phyloP scores from a whole-genome alignment of 2,329 filamentous ascomycete species.

The Trichoderma endophyticum region DNA sequence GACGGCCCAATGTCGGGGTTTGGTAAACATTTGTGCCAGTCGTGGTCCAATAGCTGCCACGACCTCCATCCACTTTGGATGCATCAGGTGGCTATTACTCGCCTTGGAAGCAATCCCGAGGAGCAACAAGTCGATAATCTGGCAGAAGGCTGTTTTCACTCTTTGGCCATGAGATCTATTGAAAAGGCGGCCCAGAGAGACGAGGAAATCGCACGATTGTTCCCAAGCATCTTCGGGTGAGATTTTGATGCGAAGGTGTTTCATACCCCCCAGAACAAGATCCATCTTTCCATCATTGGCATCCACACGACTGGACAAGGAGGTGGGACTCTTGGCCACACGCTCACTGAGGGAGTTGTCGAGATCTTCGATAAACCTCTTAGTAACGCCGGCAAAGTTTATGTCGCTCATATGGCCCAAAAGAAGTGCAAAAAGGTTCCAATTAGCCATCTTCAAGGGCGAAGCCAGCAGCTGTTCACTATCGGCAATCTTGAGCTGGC shows the following conservation, averaged over 20 bases:
- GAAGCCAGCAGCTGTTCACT: constrained; percentile 75
- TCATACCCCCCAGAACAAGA: constrained; percentile 86
- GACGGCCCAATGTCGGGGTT: constrained; percentile 87
- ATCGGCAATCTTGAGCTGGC: constrained; percentile 87
- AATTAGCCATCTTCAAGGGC: constrained; percentile 85
- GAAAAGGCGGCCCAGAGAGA: constrained; percentile 77
- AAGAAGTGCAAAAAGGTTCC: constrained; percentile 88
- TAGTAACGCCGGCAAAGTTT: constrained; percentile 80
- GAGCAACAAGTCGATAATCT: constrained; percentile 81
- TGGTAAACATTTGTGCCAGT: constrained; percentile 79
- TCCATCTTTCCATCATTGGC: constrained; percentile 76
- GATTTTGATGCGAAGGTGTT: constrained; percentile 75
- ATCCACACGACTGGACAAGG: constrained; percentile 53
- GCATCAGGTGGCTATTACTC: constrained; percentile 69
- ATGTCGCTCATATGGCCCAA: constrained; percentile 95
- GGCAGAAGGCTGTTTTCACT: constrained; percentile 92
- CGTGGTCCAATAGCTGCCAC: constrained; percentile 74
- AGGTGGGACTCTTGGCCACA: constrained; percentile 62
- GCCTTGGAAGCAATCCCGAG: constrained; percentile 83
- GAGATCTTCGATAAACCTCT: constrained; percentile 77
- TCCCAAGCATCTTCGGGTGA: constrained; percentile 74
- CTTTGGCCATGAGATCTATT: constrained; percentile 79
- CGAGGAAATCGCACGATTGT: constrained; percentile 84
- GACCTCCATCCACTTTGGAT: constrained; percentile 84
- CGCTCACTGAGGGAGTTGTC: constrained; percentile 75